Conservation (phyloP, 2,329 filamentous ascomycete species). For the Phaeomoniella chlamydospora region DNA sequence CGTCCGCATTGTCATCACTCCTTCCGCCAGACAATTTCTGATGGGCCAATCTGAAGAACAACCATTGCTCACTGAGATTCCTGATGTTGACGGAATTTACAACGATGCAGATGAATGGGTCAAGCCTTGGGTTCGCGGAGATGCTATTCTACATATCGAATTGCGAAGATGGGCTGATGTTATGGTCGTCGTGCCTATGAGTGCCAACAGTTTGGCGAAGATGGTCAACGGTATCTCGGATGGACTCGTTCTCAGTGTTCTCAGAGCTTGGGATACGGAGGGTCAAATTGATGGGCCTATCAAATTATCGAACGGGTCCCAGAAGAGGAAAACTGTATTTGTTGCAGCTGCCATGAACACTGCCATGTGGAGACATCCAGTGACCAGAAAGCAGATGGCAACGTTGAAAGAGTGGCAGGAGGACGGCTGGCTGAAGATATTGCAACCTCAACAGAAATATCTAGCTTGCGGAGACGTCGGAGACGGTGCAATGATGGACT, state of each 20-base stretch:
- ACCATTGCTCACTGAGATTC: slow-evolving; percentile 49
- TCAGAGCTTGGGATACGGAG: slow-evolving; percentile 79
- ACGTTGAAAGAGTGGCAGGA: slow-evolving; percentile 62
- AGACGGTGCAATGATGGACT: slow-evolving; percentile 69
- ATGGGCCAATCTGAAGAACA: slow-evolving; percentile 63
- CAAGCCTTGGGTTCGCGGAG: slow-evolving; percentile 60
- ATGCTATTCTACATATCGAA: slow-evolving; percentile 82
- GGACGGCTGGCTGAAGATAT: slow-evolving; percentile 52
- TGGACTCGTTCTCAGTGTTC: slow-evolving; percentile 56
- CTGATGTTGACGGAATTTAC: slow-evolving; percentile 70
- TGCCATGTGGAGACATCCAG: slow-evolving; percentile 76
- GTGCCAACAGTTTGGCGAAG: slow-evolving; percentile 77
- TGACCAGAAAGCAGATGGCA: slow-evolving; percentile 58
- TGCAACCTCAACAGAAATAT: slow-evolving; percentile 59
- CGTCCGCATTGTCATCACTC: slow-evolving; percentile 73
- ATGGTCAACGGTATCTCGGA: slow-evolving; percentile 66
- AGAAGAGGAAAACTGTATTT: slow-evolving; percentile 49
- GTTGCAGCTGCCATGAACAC: slow-evolving; percentile 80
- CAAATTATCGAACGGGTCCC: slow-evolving; percentile 20
- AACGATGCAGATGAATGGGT: slow-evolving; percentile 76
- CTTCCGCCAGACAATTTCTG: slow-evolving; percentile 61
- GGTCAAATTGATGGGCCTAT: slow-evolving; percentile 40
- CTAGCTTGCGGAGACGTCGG: slow-evolving; percentile 79
- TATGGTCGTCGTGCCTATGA: slow-evolving; percentile 65
- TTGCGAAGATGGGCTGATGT: slow-evolving; percentile 69